phyloP scores from a whole-genome alignment of 2,329 filamentous ascomycete species.

The Colletotrichum tanaceti region DNA sequence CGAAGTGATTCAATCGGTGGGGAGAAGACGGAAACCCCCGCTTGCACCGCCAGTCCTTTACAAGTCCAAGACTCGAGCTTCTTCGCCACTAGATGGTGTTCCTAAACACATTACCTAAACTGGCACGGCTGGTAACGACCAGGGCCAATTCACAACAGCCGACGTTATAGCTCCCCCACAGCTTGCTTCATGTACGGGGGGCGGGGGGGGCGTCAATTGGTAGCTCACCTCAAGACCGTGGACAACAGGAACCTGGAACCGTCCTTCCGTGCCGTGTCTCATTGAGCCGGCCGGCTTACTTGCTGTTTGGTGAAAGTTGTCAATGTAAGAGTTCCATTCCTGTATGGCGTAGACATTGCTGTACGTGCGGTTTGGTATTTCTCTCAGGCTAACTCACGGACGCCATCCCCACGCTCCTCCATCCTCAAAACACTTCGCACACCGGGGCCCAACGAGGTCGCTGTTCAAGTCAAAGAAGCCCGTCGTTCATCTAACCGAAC shows the following conservation, averaged over 20 bases:
- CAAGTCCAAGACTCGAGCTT: neutral
- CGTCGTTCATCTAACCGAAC: slow-evolving; percentile 10
- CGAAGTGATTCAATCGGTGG: too few relatives aligned
- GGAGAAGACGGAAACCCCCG: too few relatives aligned
- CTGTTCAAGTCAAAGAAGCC: slow-evolving; percentile 28
- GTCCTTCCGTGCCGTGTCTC: slow-evolving; percentile 38
- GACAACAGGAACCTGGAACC: slow-evolving; percentile 19
- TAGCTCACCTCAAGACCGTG: slow-evolving; percentile 27
- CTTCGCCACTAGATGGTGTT: neutral
- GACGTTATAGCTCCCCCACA: neutral
- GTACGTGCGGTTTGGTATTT: slow-evolving; percentile 32
- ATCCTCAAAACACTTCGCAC: slow-evolving; percentile 5
- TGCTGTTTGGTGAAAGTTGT: slow-evolving; percentile 25
- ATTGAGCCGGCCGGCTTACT: slow-evolving; percentile 2
- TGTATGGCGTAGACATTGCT: slow-evolving; percentile 16
- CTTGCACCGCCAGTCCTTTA: neutral
- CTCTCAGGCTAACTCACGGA: slow-evolving; percentile 39
- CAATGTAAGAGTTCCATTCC: slow-evolving; percentile 24
- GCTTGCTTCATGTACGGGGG: slow-evolving; percentile 11
- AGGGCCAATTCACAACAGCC: neutral
- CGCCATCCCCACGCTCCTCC: slow-evolving; percentile 13
- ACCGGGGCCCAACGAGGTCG: slow-evolving; percentile 9
- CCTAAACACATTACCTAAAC: neutral
- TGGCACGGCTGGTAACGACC: neutral
- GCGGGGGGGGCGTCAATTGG: slow-evolving; percentile 9